Conservation (phyloP, 2,329 filamentous ascomycete species). For the Fusarium buxicola region DNA sequence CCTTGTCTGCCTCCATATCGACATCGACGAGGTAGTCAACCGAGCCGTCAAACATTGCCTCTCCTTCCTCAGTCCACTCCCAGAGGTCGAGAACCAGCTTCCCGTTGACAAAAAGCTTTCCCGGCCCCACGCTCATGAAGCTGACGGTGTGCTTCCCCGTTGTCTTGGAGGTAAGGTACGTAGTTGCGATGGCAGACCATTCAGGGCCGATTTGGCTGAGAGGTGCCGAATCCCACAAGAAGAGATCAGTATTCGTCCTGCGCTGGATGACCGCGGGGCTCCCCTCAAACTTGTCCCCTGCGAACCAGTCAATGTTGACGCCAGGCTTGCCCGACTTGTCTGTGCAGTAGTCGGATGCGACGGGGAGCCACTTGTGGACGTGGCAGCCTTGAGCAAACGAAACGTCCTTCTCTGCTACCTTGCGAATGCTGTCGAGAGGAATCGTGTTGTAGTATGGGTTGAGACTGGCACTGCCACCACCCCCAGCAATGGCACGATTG, state of each 20-base stretch:
- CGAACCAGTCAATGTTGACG: constrained; percentile 73
- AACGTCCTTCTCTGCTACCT: constrained; percentile 65
- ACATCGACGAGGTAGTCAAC: constrained; percentile 72
- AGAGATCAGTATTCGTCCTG: constrained; percentile 73
- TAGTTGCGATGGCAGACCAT: constrained; percentile 73
- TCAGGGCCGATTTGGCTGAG: constrained; percentile 68
- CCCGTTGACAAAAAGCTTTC: constrained; percentile 69
- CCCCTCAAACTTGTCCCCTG: constrained; percentile 71
- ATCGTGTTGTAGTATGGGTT: constrained; percentile 77
- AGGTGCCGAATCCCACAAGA: constrained; percentile 77
- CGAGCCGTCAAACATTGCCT: constrained; percentile 78
- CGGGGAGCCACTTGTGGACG: constrained; percentile 47
- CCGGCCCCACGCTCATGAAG: constrained; percentile 75
- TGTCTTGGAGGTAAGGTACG: constrained; percentile 67
- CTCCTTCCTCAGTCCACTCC: constrained; percentile 76
- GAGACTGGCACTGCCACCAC: constrained; percentile 74
- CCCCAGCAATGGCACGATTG: constrained; percentile 74
- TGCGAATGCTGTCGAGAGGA: constrained; percentile 69
- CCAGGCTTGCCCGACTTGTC: constrained; percentile 65
- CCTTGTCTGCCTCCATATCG: constrained; percentile 67
- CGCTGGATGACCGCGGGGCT: constrained; percentile 67
- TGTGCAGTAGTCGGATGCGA: constrained; percentile 44
- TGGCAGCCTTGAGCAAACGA: constrained; percentile 60
- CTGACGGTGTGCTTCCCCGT: constrained; percentile 74
- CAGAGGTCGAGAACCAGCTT: constrained; percentile 72